Evolutionary conservation across 148 eudicot genomes (phyloP).

Genomic region (Linanthus parryae): DNA sequence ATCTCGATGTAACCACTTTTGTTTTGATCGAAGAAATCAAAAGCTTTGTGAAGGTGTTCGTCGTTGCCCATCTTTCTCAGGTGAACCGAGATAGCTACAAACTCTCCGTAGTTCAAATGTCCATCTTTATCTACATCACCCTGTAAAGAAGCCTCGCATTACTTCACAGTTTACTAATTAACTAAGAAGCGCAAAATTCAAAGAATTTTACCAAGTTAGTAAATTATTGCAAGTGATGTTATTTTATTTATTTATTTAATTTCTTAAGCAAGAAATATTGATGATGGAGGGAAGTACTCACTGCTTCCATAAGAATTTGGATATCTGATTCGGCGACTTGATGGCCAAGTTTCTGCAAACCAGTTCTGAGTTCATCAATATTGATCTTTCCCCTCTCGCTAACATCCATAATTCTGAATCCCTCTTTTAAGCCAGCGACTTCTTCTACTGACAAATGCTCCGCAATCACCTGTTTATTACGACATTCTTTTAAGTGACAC

Average conservation of each 20-base stretch:
- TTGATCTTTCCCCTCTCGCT: constrained; percentile 59
- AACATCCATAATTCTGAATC: constrained; percentile 65
- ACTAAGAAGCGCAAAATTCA: background rate
- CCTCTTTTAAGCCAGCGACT: constrained; percentile 62
- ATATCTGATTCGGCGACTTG: constrained; percentile 58
- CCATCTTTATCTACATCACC: constrained; percentile 36
- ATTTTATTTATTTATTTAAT: background rate
- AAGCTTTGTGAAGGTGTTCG: constrained; percentile 32
- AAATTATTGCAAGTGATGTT: background rate
- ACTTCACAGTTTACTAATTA: background rate
- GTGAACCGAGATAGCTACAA: constrained; percentile 33
- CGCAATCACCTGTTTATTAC: constrained; percentile 56
- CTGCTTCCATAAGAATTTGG: constrained; percentile 74
- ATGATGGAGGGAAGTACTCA: constrained; percentile 30
- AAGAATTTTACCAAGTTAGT: too few relatives aligned
- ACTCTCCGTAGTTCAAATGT: constrained; percentile 26
- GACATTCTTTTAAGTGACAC: too few relatives aligned
- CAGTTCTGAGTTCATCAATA: constrained; percentile 53
- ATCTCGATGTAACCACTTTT: constrained; percentile 32
- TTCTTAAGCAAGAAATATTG: background rate
- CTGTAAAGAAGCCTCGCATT: too few relatives aligned
- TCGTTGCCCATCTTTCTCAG: constrained; percentile 30
- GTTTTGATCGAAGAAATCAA: constrained; percentile 29
- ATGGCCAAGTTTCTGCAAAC: constrained; percentile 68
- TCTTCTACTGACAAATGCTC: constrained; percentile 77